Percentiles rank a stretch among this genome's conserved stretches.
Evolutionary conservation across 805 yeast species (phyloP).

Genomic region (Clavispora fructus): DNA sequence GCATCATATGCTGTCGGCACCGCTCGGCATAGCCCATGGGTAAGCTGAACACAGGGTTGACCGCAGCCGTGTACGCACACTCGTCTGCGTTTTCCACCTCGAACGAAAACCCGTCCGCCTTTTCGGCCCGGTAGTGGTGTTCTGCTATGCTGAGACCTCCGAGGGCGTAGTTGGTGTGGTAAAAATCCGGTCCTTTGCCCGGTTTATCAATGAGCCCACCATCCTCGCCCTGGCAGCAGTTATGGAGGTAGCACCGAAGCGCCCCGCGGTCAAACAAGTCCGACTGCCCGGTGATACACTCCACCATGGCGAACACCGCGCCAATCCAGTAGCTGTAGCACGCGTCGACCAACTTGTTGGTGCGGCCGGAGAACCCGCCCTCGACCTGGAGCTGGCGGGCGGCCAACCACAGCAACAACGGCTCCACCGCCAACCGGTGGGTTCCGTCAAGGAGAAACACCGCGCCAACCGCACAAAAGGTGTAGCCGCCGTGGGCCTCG

Average conservation of each 20-base stretch:
- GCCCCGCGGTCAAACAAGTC: constrained; percentile 49
- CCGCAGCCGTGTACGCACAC: constrained; percentile 6
- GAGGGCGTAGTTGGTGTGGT: constrained; percentile 84
- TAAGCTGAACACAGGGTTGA: constrained; percentile 40
- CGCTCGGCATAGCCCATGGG: constrained; percentile 40
- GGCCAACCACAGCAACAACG: constrained; percentile 60
- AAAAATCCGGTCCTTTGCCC: constrained; percentile 70
- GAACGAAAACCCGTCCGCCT: constrained; percentile 2
- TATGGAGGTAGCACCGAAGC: constrained; percentile 59
- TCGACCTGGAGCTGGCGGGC: constrained; percentile 67
- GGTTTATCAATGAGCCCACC: constrained; percentile 94
- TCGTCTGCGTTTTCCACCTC: constrained; percentile 6
- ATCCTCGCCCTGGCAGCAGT: constrained; percentile 63
- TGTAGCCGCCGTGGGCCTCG: constrained; percentile 97
- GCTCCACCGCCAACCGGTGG: constrained; percentile 41
- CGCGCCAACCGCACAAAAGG: constrained; percentile 79
- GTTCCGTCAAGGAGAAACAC: constrained; percentile 39
- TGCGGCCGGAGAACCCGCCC: constrained; percentile 85
- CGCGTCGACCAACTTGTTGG: constrained; percentile 92
- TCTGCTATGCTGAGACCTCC: constrained; percentile 68
- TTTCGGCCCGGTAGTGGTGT: constrained; percentile 17
- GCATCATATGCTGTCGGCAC: constrained; percentile 12
- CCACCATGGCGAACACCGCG: constrained; percentile 61
- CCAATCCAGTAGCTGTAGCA: constrained; percentile 98
- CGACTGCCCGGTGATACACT: constrained; percentile 32